These are phyloP conservation scores for Skeletonema costatum DNA, from an alignment of 108 stramenopile species.

Conservation along the genomic window DNA sequence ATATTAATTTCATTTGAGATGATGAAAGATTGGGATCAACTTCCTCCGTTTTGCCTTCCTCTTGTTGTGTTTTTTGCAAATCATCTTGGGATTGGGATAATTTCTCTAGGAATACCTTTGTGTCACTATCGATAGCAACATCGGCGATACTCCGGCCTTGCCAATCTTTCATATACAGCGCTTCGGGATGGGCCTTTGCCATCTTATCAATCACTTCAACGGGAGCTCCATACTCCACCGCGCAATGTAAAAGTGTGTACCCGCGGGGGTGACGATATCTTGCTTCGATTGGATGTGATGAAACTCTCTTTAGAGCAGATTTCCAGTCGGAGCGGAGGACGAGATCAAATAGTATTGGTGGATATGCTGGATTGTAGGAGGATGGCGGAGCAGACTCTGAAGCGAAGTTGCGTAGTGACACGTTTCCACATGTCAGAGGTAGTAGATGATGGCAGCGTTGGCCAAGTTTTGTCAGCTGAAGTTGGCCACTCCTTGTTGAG, in stretches of 20 bases:
- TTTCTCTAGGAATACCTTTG: conserved; percentile 15
- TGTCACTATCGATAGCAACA: conserved; percentile 12
- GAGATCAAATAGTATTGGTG: conserved; percentile 34
- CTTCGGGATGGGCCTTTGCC: conserved; percentile 24
- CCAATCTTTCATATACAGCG: conserved; percentile 25
- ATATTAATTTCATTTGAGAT: conserved; percentile 11
- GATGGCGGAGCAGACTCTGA: background rate
- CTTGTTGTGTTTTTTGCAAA: background rate
- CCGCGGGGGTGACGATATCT: conserved; percentile 23
- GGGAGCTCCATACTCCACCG: conserved; percentile 21
- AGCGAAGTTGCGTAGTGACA: background rate
- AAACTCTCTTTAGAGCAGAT: conserved; percentile 11
- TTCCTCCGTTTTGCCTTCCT: background rate
- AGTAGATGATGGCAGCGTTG: background rate
- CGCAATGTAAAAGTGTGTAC: conserved; percentile 19
- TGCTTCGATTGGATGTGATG: conserved; percentile 18
- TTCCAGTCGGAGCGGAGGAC: conserved; percentile 16
- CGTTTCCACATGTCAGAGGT: background rate
- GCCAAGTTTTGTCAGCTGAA: background rate
- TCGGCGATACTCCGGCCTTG: conserved; percentile 17
- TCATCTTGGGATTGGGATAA: background rate
- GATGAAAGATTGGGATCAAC: background rate
- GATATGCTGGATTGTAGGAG: background rate
- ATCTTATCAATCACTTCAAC: conserved; percentile 20
- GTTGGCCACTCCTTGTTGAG: background rate